Percentiles rank a stretch among this genome's conserved stretches.
phyloP scores from a whole-genome alignment of 1,284 basidiomycete species.

The Cystobasidium slooffiae region DNA sequence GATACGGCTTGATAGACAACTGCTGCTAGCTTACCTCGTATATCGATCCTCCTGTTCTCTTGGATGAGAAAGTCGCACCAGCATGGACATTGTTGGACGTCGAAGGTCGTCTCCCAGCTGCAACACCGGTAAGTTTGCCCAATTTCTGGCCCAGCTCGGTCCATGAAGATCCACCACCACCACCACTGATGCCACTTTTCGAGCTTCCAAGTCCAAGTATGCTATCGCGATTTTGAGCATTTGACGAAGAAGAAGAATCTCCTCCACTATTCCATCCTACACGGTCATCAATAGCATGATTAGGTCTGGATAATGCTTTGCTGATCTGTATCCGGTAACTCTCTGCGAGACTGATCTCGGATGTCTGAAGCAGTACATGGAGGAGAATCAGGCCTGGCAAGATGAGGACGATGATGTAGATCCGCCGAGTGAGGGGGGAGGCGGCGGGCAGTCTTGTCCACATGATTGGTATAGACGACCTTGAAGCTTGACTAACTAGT shows the following conservation, averaged over 20 bases:
- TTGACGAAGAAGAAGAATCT: neutral
- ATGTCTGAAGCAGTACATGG: slow-evolving; percentile 17
- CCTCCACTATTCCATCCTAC: slow-evolving; percentile 25
- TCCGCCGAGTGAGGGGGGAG: slow-evolving; percentile 25
- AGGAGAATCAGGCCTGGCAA: slow-evolving; percentile 27
- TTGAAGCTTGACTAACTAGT: neutral
- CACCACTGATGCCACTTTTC: neutral
- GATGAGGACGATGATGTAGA: slow-evolving; percentile 34
- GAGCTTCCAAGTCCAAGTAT: slow-evolving; percentile 16
- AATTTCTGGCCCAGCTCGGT: slow-evolving; percentile 24
- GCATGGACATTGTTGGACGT: neutral
- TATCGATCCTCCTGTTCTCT: slow-evolving; percentile 27
- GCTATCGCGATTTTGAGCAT: slow-evolving; percentile 29
- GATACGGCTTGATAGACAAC: neutral
- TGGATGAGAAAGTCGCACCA: neutral
- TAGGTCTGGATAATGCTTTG: neutral
- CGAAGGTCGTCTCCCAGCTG: slow-evolving; percentile 6
- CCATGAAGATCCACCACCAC: slow-evolving; percentile 3
- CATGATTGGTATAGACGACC: neutral
- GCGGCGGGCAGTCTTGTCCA: neutral
- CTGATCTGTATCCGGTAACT: slow-evolving; percentile 19
- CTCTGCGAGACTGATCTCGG: slow-evolving; percentile 18
- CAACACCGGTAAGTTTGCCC: slow-evolving; percentile 26
- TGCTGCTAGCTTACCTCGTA: slow-evolving; percentile 21
- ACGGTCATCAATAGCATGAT: slow-evolving; percentile 23